phyloP scores from a whole-genome alignment of 2,329 filamentous ascomycete genomes.

The Phaeosphaeriaceae sp. region DNA sequence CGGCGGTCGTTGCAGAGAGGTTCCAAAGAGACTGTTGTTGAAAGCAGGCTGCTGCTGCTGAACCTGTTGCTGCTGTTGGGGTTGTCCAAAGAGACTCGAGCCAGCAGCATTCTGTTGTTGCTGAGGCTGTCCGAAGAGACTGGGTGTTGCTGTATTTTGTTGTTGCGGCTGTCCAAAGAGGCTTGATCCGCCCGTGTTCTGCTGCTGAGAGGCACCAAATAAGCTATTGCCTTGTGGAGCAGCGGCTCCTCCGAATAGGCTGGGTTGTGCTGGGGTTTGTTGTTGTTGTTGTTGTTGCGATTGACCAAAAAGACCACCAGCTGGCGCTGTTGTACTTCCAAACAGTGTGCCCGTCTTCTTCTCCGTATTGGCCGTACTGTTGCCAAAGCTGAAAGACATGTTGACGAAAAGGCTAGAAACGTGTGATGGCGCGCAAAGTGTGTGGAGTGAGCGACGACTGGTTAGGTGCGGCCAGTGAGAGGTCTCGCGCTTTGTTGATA shows the following conservation, averaged over 20 bases:
- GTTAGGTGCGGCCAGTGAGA: conserved; percentile 1
- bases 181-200: conserved; percentile 1
- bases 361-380: conserved; percentile 24
- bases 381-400: conserved; percentile 43
- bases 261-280: conserved; percentile 42
- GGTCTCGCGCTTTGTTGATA: conserved; percentile 21
- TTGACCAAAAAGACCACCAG: conserved; percentile 50
- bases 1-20: conserved; percentile 40
- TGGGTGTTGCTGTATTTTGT: conserved; percentile 19
- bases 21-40: conserved; percentile 49
- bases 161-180: conserved; percentile 24
- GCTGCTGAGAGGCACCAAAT: conserved; percentile 14
- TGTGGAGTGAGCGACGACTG: conserved; percentile 2
- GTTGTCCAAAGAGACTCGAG: conserved; percentile 49
- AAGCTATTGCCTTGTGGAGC: conserved; percentile 10
- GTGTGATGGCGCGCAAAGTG: not conserved
- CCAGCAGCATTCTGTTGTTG: conserved; percentile 45
- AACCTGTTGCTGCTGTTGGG: conserved; percentile 48
- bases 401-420: conserved; percentile 5
- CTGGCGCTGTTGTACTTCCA: conserved; percentile 42
- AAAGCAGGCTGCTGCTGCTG: conserved; percentile 50
- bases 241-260: conserved; percentile 24
- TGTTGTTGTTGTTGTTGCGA: conserved; percentile 42
- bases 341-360: conserved; percentile 48
- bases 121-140: conserved; percentile 33